phyloP scores from a whole-genome alignment of 768 basidiomycete genomes.

The Chalciporus chontae region DNA sequence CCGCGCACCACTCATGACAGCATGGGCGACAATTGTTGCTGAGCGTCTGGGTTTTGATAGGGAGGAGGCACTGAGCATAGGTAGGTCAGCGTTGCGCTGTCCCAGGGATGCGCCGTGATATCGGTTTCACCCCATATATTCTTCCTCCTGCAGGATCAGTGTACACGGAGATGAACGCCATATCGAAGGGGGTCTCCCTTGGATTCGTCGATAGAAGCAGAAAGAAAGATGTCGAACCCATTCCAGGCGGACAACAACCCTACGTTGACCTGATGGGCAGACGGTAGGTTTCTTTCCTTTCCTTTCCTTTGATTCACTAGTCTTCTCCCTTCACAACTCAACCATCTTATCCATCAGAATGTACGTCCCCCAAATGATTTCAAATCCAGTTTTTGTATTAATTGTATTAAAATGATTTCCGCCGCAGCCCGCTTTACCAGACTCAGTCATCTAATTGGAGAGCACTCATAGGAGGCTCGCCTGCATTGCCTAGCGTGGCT shows the following conservation, averaged over 20 bases:
- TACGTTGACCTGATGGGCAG: constrained; percentile 85
- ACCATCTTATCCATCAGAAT: constrained; percentile 27
- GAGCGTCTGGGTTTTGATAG: constrained; percentile 82
- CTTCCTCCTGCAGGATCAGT: constrained; percentile 60
- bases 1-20: constrained; percentile 92
- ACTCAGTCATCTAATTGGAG: constrained; percentile 73
- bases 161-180: constrained; percentile 91
- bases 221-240: constrained; percentile 53
- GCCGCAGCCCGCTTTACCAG: constrained; percentile 70
- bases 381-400: background rate
- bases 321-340: background rate
- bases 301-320: background rate
- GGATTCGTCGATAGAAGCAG: constrained; percentile 66
- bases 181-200: constrained; percentile 78
- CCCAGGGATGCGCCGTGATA: background rate
- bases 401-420: background rate
- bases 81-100: constrained; percentile 37
- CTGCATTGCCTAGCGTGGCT: constrained; percentile 68
- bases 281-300: constrained; percentile 38
- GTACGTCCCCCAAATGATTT: constrained; percentile 28
- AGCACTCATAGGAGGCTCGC: constrained; percentile 68
- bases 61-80: constrained; percentile 90
- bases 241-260: constrained; percentile 62
- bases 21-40: constrained; percentile 86
- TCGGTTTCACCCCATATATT: background rate